Base-by-base conservation (phyloP, 345 rosid genomes). In the Bruguiera parviflora region DNA sequence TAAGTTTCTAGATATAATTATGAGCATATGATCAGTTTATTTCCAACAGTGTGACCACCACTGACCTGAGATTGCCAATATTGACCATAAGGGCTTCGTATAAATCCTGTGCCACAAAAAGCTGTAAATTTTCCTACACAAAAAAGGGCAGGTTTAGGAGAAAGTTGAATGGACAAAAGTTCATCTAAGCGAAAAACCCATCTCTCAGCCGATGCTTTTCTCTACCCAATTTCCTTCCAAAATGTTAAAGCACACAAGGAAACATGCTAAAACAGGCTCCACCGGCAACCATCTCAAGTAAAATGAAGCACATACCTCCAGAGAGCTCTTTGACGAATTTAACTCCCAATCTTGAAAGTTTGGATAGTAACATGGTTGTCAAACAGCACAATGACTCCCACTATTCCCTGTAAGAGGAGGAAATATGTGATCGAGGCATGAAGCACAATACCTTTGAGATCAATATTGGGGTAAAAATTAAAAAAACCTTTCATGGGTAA, bases 31-130 rank as follows among this genome's bases (percentile, higher is more conserved):
- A 35, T 28, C 39, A 35, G 37, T 29, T 32, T 13, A 58, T 43
- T 64, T 10, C 53, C 21, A 31, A 62, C 49, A 43, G 49, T 43
- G 15, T 11, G 49, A 11, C 1, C 62, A 11, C 1, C 62, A 85
- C 86, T 74, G 61, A 89, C 94, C 88, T 65, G 64, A 68, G 83
- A 58, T 67, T 7, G 77, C 80, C 77, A 66, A 55, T 22, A 71
- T 27, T 67, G 85, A 56, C 71, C 24, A 39, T 60, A 73, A 32
- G 76, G 69, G 68, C 79, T 63, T 62, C 37, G 71, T 47, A 63
- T 35, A 35, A 25, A 46, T 61, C 58, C 65, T 35, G 61, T n/a
- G 49, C 68, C 70, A 65, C 55, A 58, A 32, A 67, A 5, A 63
- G 81, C 53, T 2, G 81, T 31, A 78, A 71, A 66, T 47, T 65